These are phyloP conservation scores for Salix exigua DNA, from an alignment of 345 rosid species.

Conservation along the genomic window DNA sequence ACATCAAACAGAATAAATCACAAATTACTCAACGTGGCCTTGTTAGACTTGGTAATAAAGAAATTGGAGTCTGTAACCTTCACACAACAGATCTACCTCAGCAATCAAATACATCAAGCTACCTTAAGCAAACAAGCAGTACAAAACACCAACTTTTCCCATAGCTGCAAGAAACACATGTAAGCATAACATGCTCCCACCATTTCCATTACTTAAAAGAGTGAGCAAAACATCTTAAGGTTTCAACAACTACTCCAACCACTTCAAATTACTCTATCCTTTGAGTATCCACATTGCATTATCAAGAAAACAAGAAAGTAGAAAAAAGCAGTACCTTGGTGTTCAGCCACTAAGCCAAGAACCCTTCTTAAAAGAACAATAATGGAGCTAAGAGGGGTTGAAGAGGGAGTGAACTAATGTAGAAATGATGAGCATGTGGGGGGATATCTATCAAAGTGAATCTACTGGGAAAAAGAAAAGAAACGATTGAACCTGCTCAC, in stretches of 20 bases:
- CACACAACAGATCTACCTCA: slow-evolving; percentile 27
- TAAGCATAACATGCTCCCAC: not conserved
- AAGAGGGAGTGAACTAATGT: not conserved
- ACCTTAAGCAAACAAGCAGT: not conserved
- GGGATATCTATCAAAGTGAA: not conserved
- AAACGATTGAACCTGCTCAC: not conserved
- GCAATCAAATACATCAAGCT: not conserved
- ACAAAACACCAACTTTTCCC: not conserved
- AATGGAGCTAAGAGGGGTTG: not conserved
- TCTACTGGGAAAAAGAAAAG: not conserved
- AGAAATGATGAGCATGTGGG: not conserved
- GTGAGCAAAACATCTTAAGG: slow-evolving; percentile 10
- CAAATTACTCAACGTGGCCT: not conserved
- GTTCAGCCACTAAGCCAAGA: not conserved
- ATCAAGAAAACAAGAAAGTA: not conserved
- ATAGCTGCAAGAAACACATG: not conserved
- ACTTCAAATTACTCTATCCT: slow-evolving; percentile 12
- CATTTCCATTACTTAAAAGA: slow-evolving; percentile 17
- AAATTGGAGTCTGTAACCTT: not conserved
- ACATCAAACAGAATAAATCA: slow-evolving; percentile 12
- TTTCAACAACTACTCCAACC: slow-evolving; percentile 40
- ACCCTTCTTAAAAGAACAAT: not conserved
- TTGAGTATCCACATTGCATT: not conserved
- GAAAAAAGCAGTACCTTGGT: not conserved
- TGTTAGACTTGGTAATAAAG: not conserved